phyloP scores from a whole-genome alignment of 1,284 basidiomycete genomes.

The Entoloma clypeatum region DNA sequence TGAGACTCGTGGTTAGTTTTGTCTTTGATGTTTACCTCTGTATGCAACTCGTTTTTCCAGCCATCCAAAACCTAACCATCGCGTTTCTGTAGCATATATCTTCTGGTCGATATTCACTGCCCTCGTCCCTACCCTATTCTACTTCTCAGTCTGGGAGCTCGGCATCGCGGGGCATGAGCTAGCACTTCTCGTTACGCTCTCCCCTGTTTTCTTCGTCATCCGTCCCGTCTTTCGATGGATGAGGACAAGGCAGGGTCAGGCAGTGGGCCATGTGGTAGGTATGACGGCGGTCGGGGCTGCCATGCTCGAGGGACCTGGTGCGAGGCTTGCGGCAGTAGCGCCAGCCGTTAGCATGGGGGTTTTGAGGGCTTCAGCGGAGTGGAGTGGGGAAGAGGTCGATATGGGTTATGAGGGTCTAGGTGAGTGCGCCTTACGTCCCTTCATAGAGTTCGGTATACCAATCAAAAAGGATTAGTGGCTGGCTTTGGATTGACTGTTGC shows the following conservation, averaged over 20 bases:
- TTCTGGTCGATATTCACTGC: conserved; percentile 89
- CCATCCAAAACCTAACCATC: conserved; percentile 1
- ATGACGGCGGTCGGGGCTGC: conserved; percentile 63
- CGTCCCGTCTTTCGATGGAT: conserved; percentile 42
- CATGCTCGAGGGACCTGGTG: conserved; percentile 47
- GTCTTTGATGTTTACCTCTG: conserved; percentile 53
- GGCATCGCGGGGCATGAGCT: conserved; percentile 77
- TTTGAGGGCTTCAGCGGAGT: conserved; percentile 52
- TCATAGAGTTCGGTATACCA: background rate
- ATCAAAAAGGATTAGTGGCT: conserved; percentile 42
- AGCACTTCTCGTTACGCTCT: conserved; percentile 63
- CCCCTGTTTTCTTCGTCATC: conserved; percentile 59
- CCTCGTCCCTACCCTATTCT: conserved; percentile 83
- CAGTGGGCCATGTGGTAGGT: conserved; percentile 46
- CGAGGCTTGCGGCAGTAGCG: conserved; percentile 56
- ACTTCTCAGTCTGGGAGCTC: conserved; percentile 89
- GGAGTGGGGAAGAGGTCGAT: conserved; percentile 43
- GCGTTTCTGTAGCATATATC: conserved; percentile 56
- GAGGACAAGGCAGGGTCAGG: conserved; percentile 44
- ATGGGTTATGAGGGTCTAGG: conserved; percentile 55
- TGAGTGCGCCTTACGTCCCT: conserved; percentile 37
- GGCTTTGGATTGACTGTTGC: conserved; percentile 67
- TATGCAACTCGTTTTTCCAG: conserved; percentile 28
- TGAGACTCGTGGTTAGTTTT: conserved; percentile 34
- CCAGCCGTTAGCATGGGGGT: conserved; percentile 50